A percentile compares a stretch with the other conserved stretches of the same genome.
phyloP scores from a whole-genome alignment of 78 protist species.

The Pelomyxa schiedti region DNA sequence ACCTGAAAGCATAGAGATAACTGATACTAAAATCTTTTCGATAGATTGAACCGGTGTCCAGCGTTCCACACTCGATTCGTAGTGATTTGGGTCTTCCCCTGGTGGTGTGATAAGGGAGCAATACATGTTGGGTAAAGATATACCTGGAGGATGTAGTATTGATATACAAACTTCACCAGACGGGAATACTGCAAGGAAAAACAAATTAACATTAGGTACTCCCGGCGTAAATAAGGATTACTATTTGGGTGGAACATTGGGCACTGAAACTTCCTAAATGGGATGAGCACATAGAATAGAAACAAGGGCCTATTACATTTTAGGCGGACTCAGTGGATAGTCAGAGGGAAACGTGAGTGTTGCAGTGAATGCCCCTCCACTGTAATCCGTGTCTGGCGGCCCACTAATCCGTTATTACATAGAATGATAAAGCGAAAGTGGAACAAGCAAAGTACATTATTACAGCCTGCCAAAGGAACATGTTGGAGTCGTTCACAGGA shows the following conservation, averaged over 20 bases:
- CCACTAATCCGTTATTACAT: conserved; percentile 12
- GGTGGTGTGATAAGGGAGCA: too few relatives aligned
- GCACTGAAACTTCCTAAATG: too few relatives aligned
- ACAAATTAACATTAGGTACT: too few relatives aligned
- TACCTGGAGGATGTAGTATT: conserved; percentile 84
- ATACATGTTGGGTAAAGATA: too few relatives aligned
- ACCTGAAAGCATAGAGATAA: conserved; percentile 73
- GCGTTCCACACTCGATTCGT: conserved; percentile 68
- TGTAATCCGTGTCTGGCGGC: conserved; percentile 65
- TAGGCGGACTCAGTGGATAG: conserved; percentile 83
- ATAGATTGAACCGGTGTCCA: conserved; percentile 85
- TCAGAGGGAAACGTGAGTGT: conserved; percentile 61
- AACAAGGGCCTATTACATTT: conserved; percentile 58
- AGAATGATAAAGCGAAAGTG: not conserved
- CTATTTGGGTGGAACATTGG: conserved; percentile 70
- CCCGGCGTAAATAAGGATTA: too few relatives aligned
- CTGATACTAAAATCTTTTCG: conserved; percentile 68
- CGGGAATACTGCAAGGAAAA: conserved; percentile 44
- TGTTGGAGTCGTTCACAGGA: conserved; percentile 62
- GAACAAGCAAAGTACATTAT: conserved; percentile 21
- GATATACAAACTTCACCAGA: conserved; percentile 86
- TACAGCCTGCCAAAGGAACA: conserved; percentile 75
- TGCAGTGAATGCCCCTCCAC: conserved; percentile 74
- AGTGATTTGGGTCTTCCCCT: conserved; percentile 75
- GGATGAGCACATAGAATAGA: too few relatives aligned